Percentiles rank a stretch among this genome's conserved stretches.
These are phyloP conservation scores for Cryptosporidium andersoni DNA, from an alignment of 169 alveolate genomes.

Conservation along the genomic window DNA sequence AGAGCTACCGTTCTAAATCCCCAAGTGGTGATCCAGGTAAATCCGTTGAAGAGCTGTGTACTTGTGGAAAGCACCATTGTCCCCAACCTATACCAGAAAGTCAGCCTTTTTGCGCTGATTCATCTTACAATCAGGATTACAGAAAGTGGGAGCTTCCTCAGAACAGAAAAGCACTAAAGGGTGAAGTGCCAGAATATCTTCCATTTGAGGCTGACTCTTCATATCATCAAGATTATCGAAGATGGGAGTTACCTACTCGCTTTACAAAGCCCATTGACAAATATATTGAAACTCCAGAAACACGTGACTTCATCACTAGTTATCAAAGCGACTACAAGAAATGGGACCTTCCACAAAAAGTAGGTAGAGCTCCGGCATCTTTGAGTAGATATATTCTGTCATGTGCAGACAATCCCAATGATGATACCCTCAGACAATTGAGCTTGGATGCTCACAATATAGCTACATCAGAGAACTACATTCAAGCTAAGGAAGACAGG, in stretches of 20 bases:
- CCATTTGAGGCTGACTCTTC: constrained; percentile 49
- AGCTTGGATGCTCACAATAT: constrained; percentile 15
- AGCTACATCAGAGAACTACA: constrained; percentile 26
- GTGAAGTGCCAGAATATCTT: constrained; percentile 28
- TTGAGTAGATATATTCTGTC: neutral
- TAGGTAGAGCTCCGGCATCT: constrained; percentile 9
- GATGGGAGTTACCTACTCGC: constrained; percentile 51
- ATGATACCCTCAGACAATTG: constrained; percentile 44
- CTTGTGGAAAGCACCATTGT: constrained; percentile 53
- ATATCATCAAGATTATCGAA: constrained; percentile 30
- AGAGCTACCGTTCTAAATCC: constrained; percentile 51
- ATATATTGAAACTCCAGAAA: constrained; percentile 45
- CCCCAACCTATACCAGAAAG: constrained; percentile 42
- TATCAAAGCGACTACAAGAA: constrained; percentile 42
- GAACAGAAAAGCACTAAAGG: constrained; percentile 27
- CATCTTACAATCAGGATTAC: constrained; percentile 55
- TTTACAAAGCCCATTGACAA: constrained; percentile 19
- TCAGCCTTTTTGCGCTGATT: constrained; percentile 34
- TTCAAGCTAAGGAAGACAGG: constrained; percentile 50
- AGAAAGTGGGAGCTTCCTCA: constrained; percentile 63
- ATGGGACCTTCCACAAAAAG: constrained; percentile 48
- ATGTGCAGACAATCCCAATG: too few species aligned
- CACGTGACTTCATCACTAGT: constrained; percentile 56
- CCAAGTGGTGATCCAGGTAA: constrained; percentile 70
- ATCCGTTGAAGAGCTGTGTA: constrained; percentile 58